Base-by-base conservation (phyloP, 2,329 filamentous ascomycete species). In the Claviceps sp. region DNA sequence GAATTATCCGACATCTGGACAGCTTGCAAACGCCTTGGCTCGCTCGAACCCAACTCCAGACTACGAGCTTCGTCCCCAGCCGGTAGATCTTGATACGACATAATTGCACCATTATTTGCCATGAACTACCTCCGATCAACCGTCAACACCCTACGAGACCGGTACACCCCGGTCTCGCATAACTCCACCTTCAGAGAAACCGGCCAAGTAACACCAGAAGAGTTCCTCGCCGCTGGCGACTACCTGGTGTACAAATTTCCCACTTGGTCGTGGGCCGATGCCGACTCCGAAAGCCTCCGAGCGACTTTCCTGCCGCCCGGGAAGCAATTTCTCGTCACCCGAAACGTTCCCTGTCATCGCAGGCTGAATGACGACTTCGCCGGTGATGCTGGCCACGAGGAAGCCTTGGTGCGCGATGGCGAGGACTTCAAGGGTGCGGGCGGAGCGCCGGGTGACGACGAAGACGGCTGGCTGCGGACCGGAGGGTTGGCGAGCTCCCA, bases 231-330 rank as follows among this genome's bases (percentile, higher is more conserved):
- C 4, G 93, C 93, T 3, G 93, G 93, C 61, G 93, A 98, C 73
- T 98, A 97, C 68, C 82, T 98, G 40, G 90, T 95, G 64, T 95
- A 94, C 82, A 97, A 96, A 74, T 98, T 98, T 71, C 93, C 91
- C 8, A 95, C 91, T 54, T 98, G 93, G 93, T 86, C 88, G 48
- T 98, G 93, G 93, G 83, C 86, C 58, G 88, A 93, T 62, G 90
- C 91, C 59, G 87, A 91, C 52, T 81, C 83, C n/a, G 80, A 84
- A 1, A 77, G 80, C 56, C 87, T 89, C 67, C 85, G 89, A 57
- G 87, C 87, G 52, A 73, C 75, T 58, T 87, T 95, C 65, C 81
- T 98, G 4, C 93, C 93, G 1, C 71, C 82, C 0, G 88, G 86
- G 50, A 98, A 97, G 73, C 93, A 98, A 76, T 98, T 89, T 64